phyloP scores from a whole-genome alignment of 2,329 filamentous ascomycete genomes.

The Penicillium freii region DNA sequence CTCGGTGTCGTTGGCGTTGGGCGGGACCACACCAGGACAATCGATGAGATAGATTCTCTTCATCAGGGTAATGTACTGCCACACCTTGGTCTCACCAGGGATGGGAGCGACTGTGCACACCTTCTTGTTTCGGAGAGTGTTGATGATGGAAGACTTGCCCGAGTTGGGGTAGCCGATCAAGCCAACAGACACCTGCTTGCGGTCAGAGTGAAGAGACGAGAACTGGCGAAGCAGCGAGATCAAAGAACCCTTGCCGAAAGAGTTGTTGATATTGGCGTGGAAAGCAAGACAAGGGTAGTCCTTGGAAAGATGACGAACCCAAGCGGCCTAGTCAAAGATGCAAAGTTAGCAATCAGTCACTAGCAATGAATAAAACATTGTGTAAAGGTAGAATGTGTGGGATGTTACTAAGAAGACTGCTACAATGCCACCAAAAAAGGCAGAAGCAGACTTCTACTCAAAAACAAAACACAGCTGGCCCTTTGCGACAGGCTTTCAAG shows the following conservation, averaged over 20 bases:
- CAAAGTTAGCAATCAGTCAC: constrained; percentile 32
- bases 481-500: constrained; percentile 80
- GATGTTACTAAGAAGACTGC: constrained; percentile 98
- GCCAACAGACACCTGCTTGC: constrained; percentile 93
- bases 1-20: constrained; percentile 76
- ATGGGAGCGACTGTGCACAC: constrained; percentile 92
- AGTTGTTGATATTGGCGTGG: constrained; percentile 91
- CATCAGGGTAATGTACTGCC: constrained; percentile 97
- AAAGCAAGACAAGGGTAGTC: constrained; percentile 94
- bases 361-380: constrained; percentile 41
- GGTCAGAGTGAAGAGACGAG: constrained; percentile 78
- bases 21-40: constrained; percentile 93
- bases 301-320: constrained; percentile 84
- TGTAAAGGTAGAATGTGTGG: constrained; percentile 65
- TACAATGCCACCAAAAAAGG: constrained; percentile 60
- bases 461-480: constrained; percentile 77
- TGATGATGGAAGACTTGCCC: constrained; percentile 96
- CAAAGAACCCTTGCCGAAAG: constrained; percentile 91
- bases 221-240: constrained; percentile 93
- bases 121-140: constrained; percentile 90
- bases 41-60: constrained; percentile 94
- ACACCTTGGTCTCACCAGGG: constrained; percentile 94
- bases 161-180: constrained; percentile 89
- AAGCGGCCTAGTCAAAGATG: constrained; percentile 67
- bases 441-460: constrained; percentile 92